Base-by-base conservation (phyloP, 345 rosid species). In the Limnanthes douglasii region DNA sequence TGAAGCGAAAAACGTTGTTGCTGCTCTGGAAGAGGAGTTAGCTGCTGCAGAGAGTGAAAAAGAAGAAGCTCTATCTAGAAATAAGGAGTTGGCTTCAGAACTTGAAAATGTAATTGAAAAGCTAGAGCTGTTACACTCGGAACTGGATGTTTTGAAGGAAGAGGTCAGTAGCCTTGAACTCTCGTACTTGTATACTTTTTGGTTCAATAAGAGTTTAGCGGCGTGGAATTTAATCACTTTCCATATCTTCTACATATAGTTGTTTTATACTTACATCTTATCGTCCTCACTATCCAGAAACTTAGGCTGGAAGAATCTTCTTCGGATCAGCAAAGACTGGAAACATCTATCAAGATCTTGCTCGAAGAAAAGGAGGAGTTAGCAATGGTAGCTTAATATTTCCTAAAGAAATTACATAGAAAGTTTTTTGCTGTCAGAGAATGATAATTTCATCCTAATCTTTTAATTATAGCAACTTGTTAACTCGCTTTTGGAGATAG, bases 1-100 rank as follows among this genome's bases (percentile, higher is more conserved):
- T 76, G 95, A 88, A 56, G 78, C 78, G 97, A 95, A 88, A 56
- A 54, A 85, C 59, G 66, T 80, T 33, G 75, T 78, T 60, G 90
- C 74, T 62, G 71, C 95, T 46, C 47, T 83, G 54, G 93, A 78
- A 48, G 90, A 73, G 54, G 65, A 78, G 54, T 50, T 82, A 43
- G 72, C 62, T 22, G 43, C 60, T 39, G 82, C 71, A 32, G 47
- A 40, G 33, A 58, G 64, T 10, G 88, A 69, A 34, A 83, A 58
- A 45, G 86, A 64, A 53, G 78, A 60, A 43, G 66, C 60, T 21
- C 17, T 55, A 25, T 53, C 60, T 39, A 62, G 61, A 57, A 73
- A 60, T 47, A 71, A 61, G 48, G 48, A 41, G 45, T 50, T 78
- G 59, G 50, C 59, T 37, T 65, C 53, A 32, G 93, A 82, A 46